These are phyloP conservation scores for Eucalyptus marginata DNA, from an alignment of 345 rosid genomes.

Conservation along the genomic window DNA sequence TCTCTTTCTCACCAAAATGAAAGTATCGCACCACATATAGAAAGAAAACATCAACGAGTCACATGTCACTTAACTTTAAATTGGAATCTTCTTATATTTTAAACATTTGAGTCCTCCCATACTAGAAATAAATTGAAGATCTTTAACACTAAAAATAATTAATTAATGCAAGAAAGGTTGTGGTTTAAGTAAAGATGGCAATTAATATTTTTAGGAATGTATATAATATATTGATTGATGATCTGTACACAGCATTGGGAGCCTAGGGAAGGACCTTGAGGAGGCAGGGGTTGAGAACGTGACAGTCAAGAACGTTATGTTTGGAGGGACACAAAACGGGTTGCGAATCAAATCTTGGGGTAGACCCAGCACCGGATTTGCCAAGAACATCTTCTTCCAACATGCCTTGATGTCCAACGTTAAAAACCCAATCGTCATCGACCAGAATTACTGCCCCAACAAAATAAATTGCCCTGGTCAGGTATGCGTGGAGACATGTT, in stretches of 20 bases:
- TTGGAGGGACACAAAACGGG: slow-evolving; percentile 40
- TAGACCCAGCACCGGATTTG: slow-evolving; percentile 41
- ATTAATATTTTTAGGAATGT: background rate
- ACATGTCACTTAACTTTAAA: background rate
- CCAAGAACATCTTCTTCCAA: slow-evolving; percentile 42
- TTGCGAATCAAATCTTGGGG: slow-evolving; percentile 73
- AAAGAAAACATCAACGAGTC: background rate
- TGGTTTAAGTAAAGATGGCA: background rate
- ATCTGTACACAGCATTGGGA: slow-evolving; percentile 30
- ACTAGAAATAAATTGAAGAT: background rate
- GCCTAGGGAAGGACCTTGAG: slow-evolving; percentile 29
- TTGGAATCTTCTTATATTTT: background rate
- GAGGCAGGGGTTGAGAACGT: slow-evolving; percentile 55
- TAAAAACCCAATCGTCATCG: slow-evolving; percentile 43
- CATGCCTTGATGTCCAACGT: slow-evolving; percentile 34
- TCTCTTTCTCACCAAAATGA: background rate
- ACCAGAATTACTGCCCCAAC: slow-evolving; percentile 29
- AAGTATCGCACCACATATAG: background rate
- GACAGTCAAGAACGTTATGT: slow-evolving; percentile 20
- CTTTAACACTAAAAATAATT: background rate
- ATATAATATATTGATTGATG: background rate
- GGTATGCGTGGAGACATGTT: background rate
- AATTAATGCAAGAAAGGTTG: background rate
- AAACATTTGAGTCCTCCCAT: background rate
- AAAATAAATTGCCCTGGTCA: slow-evolving; percentile 10